Evolutionary conservation across 2,329 filamentous ascomycete species (phyloP).

Genomic region (Aureobasidium sp.): DNA sequence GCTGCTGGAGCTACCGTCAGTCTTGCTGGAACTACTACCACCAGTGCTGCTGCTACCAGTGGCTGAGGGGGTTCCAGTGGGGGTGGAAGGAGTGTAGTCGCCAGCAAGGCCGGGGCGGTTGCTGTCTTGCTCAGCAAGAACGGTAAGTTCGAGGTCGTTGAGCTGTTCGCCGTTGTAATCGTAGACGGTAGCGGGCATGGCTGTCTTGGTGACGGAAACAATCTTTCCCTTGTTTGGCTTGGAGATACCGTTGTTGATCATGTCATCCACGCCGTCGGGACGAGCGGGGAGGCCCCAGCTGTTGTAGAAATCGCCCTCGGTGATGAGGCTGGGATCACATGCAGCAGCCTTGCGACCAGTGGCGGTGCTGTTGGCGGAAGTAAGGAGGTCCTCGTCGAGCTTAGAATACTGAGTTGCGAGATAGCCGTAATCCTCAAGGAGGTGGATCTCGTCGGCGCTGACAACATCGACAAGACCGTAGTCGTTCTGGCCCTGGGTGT

Average conservation of each 20-base stretch:
- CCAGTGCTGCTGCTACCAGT: neutral
- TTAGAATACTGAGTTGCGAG: conserved; percentile 63
- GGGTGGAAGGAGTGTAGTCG: conserved; percentile 3
- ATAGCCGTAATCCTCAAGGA: conserved; percentile 46
- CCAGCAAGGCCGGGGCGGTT: conserved; percentile 3
- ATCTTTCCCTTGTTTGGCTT: conserved; percentile 48
- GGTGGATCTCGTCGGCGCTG: conserved; percentile 28
- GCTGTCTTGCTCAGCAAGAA: conserved; percentile 4
- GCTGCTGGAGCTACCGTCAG: too few species aligned
- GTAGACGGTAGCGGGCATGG: conserved; percentile 47
- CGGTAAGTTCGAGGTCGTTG: conserved; percentile 38
- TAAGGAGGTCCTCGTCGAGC: conserved; percentile 58
- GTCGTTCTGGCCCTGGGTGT: conserved; percentile 55
- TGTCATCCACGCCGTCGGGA: conserved; percentile 54
- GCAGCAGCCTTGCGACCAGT: conserved; percentile 45
- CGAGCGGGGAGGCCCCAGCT: conserved; percentile 65
- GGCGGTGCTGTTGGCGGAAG: conserved; percentile 49
- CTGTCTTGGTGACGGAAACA: conserved; percentile 44
- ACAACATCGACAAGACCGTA: conserved; percentile 37
- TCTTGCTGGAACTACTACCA: neutral
- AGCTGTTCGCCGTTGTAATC: conserved; percentile 47
- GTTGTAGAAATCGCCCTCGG: conserved; percentile 54
- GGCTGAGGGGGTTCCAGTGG: neutral
- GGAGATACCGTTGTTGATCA: conserved; percentile 65
- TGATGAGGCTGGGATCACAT: conserved; percentile 59